Conservation (phyloP, 2,329 filamentous ascomycete genomes). For the Aspergillus proliferans region DNA sequence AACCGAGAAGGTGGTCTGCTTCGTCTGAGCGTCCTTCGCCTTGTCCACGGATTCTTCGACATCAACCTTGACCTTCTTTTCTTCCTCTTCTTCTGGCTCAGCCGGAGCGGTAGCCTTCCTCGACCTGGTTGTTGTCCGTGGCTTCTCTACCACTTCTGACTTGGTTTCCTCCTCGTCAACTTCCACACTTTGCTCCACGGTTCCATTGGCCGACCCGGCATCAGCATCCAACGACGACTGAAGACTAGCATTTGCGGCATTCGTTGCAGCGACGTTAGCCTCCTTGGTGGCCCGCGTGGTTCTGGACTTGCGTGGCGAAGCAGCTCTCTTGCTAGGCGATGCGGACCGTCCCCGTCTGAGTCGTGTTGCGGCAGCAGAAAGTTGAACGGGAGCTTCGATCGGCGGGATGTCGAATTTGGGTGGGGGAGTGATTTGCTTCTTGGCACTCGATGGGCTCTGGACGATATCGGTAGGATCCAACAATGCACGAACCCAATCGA, state of each 20-base stretch:
- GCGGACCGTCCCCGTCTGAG: constrained; percentile 54
- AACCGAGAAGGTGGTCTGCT: constrained; percentile 66
- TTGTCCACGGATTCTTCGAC: constrained; percentile 59
- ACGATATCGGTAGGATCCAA: constrained; percentile 79
- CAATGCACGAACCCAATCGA: constrained; percentile 83
- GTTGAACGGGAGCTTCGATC: constrained; percentile 31
- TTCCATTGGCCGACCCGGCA: constrained; percentile 17
- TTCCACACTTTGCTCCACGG: constrained; percentile 22
- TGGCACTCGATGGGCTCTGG: constrained; percentile 59
- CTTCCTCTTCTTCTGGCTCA: constrained; percentile 12
- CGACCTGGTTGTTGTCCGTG: constrained; percentile 15
- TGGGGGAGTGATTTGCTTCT: constrained; percentile 72
- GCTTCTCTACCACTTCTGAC: constrained; percentile 21
- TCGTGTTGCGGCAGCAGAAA: constrained; percentile 30
- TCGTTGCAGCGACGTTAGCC: constrained; percentile 43
- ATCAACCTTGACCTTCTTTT: constrained; percentile 58
- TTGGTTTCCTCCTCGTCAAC: constrained; percentile 18
- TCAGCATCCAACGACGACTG: constrained; percentile 42
- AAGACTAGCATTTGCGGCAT: constrained; percentile 43
- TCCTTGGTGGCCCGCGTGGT: constrained; percentile 45
- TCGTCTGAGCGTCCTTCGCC: constrained; percentile 56
- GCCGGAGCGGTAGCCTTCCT: constrained; percentile 14
- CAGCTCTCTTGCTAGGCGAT: constrained; percentile 48
- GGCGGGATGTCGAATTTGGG: constrained; percentile 65
- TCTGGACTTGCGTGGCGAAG: constrained; percentile 51